Evolutionary conservation across 345 rosid genomes (phyloP), one percentile per base, ranked within the genome.

Genomic region (Populus ilicifolia): DNA sequence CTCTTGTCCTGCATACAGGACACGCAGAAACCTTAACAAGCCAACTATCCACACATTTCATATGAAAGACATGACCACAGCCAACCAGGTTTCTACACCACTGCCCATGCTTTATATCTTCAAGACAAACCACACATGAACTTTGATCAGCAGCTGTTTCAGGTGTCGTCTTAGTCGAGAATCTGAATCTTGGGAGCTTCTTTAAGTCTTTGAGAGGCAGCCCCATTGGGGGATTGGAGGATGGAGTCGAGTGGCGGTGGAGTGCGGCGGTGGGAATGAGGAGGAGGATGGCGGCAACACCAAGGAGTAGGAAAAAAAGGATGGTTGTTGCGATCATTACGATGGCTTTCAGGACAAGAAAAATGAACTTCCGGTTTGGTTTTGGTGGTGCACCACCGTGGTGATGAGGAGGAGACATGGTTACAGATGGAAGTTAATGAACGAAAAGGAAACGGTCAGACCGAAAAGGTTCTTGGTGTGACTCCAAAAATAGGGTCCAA

Each of bases 51-150:
- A 95, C 90, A 77, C 99, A 95, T 79, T 83, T 86, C 72, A 85
- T 83, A 54, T 95, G 99, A 73, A 93, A 93, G n/a, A 93, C 75
- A 70, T 95, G 99, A 14, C 96, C 94, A 64, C 99, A 95, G 6
- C 83, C 85, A n/a, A 61, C 76, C 12, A 95, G 86, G 46, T 74
- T 82, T 77, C 99, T 73, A 79, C 99, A 95, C 97, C 96, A 90
- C 81, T 95, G 94, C 14, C 96, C 98, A 70, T 82, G 87, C 81
- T 80, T 85, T 35, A 93, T 83, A 64, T 79, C 92, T 8, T 96
- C 96, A 75, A 96, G 82, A 72, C 99, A 94, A 12, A 94, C 86
- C 23, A 88, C 96, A 65, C 99, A 96, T 41, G 84, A 89, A 23
- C 74, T 76, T 61, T 85, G 70, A 33, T 35, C 87, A n/a, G 38